Evolutionary conservation across 2,329 filamentous ascomycete species (phyloP).

Genomic region (Trichoderma sp.): DNA sequence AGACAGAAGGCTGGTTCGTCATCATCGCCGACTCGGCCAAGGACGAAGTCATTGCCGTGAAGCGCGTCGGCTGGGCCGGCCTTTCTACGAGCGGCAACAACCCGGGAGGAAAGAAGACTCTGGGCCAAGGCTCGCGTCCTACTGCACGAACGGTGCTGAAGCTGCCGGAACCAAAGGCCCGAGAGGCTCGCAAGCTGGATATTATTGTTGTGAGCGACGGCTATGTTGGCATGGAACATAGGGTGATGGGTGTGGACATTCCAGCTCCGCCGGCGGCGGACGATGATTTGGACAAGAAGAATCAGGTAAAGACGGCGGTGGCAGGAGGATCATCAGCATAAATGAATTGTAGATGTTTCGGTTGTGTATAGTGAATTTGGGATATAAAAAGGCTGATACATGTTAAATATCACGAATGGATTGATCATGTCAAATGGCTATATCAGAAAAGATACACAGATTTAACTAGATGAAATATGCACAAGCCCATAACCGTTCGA

Average conservation of each 20-base stretch:
- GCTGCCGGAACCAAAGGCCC: slow-evolving; percentile 55
- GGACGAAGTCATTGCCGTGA: slow-evolving; percentile 84
- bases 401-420: no score
- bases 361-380: not conserved
- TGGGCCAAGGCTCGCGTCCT: slow-evolving; percentile 50
- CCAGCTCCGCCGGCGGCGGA: slow-evolving; percentile 55
- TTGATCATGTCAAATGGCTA: no score
- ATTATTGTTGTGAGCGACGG: slow-evolving; percentile 82
- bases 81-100: not conserved
- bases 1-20: slow-evolving; percentile 92
- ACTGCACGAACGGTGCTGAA: slow-evolving; percentile 62
- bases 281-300: slow-evolving; percentile 47
- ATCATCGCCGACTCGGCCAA: slow-evolving; percentile 68
- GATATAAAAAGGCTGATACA: not conserved
- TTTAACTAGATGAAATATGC: not conserved
- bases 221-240: slow-evolving; percentile 74
- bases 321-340: slow-evolving; percentile 6
- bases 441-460: not conserved
- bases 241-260: slow-evolving; percentile 54
- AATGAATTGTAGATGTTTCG: not conserved
- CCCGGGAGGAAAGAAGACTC: slow-evolving; percentile 34
- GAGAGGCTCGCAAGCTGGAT: slow-evolving; percentile 65
- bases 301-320: not conserved
- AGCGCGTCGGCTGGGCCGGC: slow-evolving; percentile 74
- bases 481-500: not conserved